phyloP scores from a whole-genome alignment of 345 rosid genomes.

The Salix dunnii region DNA sequence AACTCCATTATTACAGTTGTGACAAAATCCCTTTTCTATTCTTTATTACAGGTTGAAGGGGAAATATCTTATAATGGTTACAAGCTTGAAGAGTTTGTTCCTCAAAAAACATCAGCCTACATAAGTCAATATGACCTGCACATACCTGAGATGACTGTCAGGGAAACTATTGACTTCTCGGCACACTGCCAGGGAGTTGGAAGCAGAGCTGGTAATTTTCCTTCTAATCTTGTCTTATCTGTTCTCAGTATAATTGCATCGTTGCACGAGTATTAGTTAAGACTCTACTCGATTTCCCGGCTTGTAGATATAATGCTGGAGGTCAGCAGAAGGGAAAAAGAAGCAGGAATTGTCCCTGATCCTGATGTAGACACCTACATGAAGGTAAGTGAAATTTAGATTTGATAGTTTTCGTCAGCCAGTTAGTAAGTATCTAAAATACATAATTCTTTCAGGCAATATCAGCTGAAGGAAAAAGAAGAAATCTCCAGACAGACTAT shows the following conservation, averaged over 20 bases:
- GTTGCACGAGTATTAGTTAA: background rate
- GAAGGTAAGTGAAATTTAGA: background rate
- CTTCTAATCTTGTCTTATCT: background rate
- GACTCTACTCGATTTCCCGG: no score
- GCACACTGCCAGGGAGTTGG: slow-evolving; percentile 88
- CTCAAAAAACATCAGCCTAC: slow-evolving; percentile 17
- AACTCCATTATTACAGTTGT: no score
- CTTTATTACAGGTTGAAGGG: slow-evolving; percentile 49
- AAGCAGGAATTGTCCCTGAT: slow-evolving; percentile 4
- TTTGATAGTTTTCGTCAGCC: background rate
- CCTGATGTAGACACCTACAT: background rate
- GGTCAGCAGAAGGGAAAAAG: background rate
- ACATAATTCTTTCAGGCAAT: background rate
- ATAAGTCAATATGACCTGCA: slow-evolving; percentile 12
- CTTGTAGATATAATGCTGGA: background rate
- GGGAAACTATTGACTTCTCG: slow-evolving; percentile 22
- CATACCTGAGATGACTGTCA: slow-evolving; percentile 11
- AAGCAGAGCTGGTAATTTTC: slow-evolving; percentile 1
- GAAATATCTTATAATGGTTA: slow-evolving; percentile 10
- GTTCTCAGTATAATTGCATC: no score
- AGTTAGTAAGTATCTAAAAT: background rate
- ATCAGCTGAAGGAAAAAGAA: background rate
- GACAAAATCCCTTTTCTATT: no score
- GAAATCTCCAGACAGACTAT: slow-evolving; percentile 8
- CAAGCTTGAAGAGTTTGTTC: slow-evolving; percentile 8